Percentiles rank a stretch among this genome's conserved stretches.
phyloP scores from a whole-genome alignment of 2,329 filamentous ascomycete genomes.

The Pleurostoma richardsiae region DNA sequence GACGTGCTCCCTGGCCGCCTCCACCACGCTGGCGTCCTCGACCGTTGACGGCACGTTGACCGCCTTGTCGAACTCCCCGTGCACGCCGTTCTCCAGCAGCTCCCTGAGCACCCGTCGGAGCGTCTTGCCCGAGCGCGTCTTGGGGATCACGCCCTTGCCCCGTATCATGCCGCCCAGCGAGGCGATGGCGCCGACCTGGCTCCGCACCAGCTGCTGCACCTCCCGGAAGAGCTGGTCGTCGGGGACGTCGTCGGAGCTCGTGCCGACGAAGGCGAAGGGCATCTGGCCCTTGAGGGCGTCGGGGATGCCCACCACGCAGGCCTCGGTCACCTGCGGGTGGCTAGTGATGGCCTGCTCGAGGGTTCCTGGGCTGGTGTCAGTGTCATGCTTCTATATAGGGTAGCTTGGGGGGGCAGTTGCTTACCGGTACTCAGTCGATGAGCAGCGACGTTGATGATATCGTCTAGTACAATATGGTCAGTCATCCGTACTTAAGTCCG shows the following conservation, averaged over 20 bases:
- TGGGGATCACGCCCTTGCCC: conserved; percentile 81
- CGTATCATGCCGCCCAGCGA: conserved; percentile 81
- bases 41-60: conserved; percentile 79
- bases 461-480: conserved; percentile 45
- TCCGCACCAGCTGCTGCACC: conserved; percentile 67
- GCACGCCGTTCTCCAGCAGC: conserved; percentile 75
- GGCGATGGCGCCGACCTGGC: conserved; percentile 84
- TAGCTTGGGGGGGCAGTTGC: conserved; percentile 14
- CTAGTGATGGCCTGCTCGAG: conserved; percentile 89
- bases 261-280: conserved; percentile 81
- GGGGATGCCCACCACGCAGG: conserved; percentile 80
- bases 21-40: conserved; percentile 72
- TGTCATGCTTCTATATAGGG: too few relatives aligned
- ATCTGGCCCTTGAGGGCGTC: conserved; percentile 85
- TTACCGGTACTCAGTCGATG: conserved; percentile 83
- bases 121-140: conserved; percentile 90
- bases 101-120: conserved; percentile 76
- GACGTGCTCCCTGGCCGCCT: conserved; percentile 66
- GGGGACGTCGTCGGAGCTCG: conserved; percentile 49
- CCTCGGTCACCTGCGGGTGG: conserved; percentile 75
- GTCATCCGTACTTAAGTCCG: not conserved
- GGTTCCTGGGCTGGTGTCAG: conserved; percentile 46
- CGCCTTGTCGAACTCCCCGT: conserved; percentile 65
- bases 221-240: conserved; percentile 44
- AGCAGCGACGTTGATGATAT: conserved; percentile 93